These are phyloP conservation scores for Penicillium parvum DNA, from an alignment of 495 filamentous ascomycete species.

Conservation along the genomic window DNA sequence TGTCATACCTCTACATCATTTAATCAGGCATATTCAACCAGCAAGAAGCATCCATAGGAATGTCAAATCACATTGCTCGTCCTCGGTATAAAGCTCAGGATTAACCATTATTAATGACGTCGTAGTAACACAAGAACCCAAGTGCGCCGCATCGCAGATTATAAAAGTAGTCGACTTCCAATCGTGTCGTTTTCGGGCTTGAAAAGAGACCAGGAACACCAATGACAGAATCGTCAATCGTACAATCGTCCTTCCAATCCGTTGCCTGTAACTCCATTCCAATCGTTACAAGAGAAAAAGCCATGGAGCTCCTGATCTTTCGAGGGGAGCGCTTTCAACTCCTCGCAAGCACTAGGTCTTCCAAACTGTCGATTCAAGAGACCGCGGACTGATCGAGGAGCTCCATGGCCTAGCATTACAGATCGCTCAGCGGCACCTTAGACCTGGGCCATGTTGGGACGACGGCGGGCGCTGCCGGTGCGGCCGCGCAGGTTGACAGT, in stretches of 20 bases:
- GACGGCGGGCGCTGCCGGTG: conserved; percentile 41
- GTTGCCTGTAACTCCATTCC: neutral
- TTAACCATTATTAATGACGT: conserved; percentile 22
- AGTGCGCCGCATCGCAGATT: conserved; percentile 1
- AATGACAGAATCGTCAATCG: conserved; percentile 1
- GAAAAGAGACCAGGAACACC: neutral
- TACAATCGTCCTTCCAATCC: conserved; percentile 1
- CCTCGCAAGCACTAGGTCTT: too few relatives aligned
- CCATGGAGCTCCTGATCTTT: neutral
- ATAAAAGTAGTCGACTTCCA: neutral
- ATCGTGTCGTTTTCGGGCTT: neutral
- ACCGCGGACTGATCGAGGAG: too few relatives aligned
- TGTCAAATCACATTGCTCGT: conserved; percentile 4
- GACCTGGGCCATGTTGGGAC: conserved; percentile 61
- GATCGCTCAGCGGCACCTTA: conserved; percentile 30
- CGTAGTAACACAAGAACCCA: conserved; percentile 10
- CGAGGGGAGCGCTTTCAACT: too few relatives aligned
- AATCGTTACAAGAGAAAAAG: too few relatives aligned
- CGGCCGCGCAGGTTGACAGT: conserved; percentile 40
- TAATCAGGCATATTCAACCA: too few relatives aligned
- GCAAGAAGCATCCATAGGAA: neutral
- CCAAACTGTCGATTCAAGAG: too few relatives aligned
- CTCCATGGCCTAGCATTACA: neutral
- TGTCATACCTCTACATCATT: neutral
- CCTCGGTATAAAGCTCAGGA: conserved; percentile 7